Percentiles rank a stretch among this genome's conserved stretches.
These are phyloP conservation scores for Diaporthe destruens DNA, from an alignment of 2,329 filamentous ascomycete species.

Conservation along the genomic window DNA sequence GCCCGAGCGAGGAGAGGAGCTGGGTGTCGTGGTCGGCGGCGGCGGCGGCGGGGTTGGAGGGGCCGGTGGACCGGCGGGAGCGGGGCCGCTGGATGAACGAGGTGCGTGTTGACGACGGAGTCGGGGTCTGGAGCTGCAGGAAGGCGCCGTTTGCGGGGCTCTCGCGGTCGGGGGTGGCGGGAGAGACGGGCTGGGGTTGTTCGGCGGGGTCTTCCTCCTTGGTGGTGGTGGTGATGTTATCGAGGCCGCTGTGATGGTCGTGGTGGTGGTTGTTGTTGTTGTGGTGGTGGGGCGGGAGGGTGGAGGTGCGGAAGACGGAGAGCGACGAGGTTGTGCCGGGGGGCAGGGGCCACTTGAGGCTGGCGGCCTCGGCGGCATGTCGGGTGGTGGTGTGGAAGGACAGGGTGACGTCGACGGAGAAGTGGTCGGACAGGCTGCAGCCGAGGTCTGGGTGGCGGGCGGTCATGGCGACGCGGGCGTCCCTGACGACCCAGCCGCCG, in stretches of 20 bases:
- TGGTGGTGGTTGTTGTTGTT: constrained; percentile 42
- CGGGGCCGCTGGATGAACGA: constrained; percentile 43
- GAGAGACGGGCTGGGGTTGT: constrained; percentile 44
- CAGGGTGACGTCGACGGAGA: constrained; percentile 87
- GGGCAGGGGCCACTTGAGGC: constrained; percentile 44
- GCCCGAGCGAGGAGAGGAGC: constrained; percentile 46
- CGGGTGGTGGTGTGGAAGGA: constrained; percentile 54
- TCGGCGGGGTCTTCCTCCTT: constrained; percentile 47
- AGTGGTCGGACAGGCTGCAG: constrained; percentile 95
- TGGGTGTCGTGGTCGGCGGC: constrained; percentile 39
- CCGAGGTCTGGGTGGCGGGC: constrained; percentile 82
- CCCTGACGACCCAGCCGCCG: constrained; percentile 76
- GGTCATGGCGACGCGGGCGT: constrained; percentile 81
- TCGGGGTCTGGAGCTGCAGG: constrained; percentile 52
- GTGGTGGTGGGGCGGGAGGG: constrained; percentile 45
- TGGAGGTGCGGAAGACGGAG: constrained; percentile 33
- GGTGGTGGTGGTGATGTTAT: constrained; percentile 39
- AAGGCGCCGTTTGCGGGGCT: constrained; percentile 52
- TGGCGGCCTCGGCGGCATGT: constrained; percentile 22
- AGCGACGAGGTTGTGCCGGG: constrained; percentile 40
- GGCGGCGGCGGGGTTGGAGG: constrained; percentile 22
- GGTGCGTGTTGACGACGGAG: constrained; percentile 42
- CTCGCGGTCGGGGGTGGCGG: not conserved
- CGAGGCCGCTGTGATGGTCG: constrained; percentile 21
- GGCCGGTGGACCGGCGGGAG: constrained; percentile 39